phyloP scores from a whole-genome alignment of 306 rosid genomes.

The Pyrus communis region DNA sequence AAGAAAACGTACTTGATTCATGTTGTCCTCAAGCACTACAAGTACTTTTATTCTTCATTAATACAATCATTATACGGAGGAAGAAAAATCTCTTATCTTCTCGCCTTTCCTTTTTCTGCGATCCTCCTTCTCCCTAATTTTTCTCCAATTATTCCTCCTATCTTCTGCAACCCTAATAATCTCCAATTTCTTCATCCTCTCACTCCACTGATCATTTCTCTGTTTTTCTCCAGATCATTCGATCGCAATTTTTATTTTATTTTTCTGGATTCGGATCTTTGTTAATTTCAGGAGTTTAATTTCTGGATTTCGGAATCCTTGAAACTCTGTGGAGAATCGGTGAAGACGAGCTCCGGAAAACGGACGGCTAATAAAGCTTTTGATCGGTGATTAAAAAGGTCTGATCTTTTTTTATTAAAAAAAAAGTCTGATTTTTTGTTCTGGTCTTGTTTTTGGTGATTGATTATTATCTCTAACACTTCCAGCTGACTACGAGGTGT shows the following conservation, averaged over 20 bases:
- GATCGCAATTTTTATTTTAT: neutral
- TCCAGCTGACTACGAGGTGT: neutral
- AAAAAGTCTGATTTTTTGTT: constrained; percentile 16
- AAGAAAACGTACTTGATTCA: neutral
- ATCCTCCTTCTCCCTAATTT: constrained; percentile 1
- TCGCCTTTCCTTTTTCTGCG: constrained; percentile 13
- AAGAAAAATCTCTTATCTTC: constrained; percentile 43
- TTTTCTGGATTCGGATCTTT: constrained; percentile 15
- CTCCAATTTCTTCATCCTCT: constrained; percentile 1
- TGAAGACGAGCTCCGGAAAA: neutral
- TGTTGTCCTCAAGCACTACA: neutral
- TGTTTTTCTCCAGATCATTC: neutral
- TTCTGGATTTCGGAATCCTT: neutral
- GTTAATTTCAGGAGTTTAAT: neutral
- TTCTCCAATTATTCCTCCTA: neutral
- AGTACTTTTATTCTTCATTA: neutral
- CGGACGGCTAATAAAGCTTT: constrained; percentile 14
- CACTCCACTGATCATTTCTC: neutral
- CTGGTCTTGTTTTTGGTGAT: constrained; percentile 5
- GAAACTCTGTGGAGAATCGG: constrained; percentile 3
- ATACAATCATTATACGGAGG: neutral
- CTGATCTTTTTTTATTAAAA: constrained; percentile 6
- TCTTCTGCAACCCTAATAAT: neutral
- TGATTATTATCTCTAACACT: neutral
- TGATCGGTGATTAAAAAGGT: constrained; percentile 36